Evolutionary conservation across 805 yeast genomes (phyloP), one percentile per base, ranked within the genome.

Genomic region (Blastobotrys terrestris): DNA sequence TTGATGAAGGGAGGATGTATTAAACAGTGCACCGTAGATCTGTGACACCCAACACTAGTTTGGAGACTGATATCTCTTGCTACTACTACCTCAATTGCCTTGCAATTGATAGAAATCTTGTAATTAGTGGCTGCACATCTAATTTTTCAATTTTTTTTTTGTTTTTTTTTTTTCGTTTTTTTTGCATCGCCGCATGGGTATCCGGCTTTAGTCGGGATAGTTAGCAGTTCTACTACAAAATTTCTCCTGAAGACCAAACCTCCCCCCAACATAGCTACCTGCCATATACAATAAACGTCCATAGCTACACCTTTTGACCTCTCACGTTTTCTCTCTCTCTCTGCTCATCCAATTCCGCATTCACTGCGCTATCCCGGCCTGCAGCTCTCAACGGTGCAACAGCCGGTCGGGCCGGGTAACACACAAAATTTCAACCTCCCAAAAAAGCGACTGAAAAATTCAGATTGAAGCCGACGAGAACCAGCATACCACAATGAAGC

Each of bases 401-500:
- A 6, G 7, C 8, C 16, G n/a, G n/a, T n/a, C n/a, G 35, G 35
- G 5, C 35, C 35, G 35, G 35, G 35, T 26, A 26, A 26, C 35
- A 26, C 35, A 5, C 42, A 39, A n/a, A 39, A n/a, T 39, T 39
- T n/a, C 42, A 39, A 5, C 14, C 14, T 15, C n/a, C 15, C 18
- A 5, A 39, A 39, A 39, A 13, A 39, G n/a, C 14, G 6, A 39
- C 31, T 44, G 46, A 44, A 44, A 43, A 44, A 20, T 44, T 44
- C 35, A 5, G 8, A 26, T 11, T 26, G 11, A 5, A 5, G 11
- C 35, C 35, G 26, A 19, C 31, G 35, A 20, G 31, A n/a, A 2
- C 16, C 16, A 11, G 19, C 14, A 39, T 13, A 6, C 15, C 44
- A 53, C 35, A 43, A 69, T 69, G 73, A 69, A 62, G 58, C 71